Conservation (phyloP, 768 basidiomycete genomes). For the Mycena alexandri region DNA sequence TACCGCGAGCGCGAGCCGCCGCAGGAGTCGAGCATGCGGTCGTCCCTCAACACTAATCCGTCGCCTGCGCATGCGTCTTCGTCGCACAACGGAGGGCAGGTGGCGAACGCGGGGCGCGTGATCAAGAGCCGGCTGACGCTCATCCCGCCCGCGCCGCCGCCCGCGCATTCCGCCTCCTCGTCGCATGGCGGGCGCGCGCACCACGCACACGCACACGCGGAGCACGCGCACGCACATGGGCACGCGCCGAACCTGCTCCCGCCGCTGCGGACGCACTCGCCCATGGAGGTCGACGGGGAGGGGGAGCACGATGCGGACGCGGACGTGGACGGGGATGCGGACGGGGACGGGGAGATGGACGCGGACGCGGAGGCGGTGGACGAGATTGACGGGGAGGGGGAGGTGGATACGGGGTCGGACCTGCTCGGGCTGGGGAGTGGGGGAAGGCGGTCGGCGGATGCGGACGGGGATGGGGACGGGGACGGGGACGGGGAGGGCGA, state of each 20-base stretch:
- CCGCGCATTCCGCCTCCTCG: not conserved
- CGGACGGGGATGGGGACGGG: slow-evolving; percentile 42
- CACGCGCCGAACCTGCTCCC: slow-evolving; percentile 30
- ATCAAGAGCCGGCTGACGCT: slow-evolving; percentile 31
- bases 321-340: slow-evolving; percentile 43
- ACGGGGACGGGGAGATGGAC: slow-evolving; percentile 29
- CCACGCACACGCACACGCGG: no score
- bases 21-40: slow-evolving; percentile 26
- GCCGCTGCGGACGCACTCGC: slow-evolving; percentile 29
- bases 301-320: slow-evolving; percentile 43
- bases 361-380: not conserved
- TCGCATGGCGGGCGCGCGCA: not conserved
- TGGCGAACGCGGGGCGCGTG: slow-evolving; percentile 20
- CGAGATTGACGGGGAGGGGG: slow-evolving; percentile 6
- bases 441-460: slow-evolving; percentile 3
- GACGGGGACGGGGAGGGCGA: slow-evolving; percentile 28
- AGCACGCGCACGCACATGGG: not conserved
- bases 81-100: no score
- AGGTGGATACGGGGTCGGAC: not conserved
- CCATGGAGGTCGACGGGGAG: slow-evolving; percentile 36
- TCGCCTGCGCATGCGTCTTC: slow-evolving; percentile 21
- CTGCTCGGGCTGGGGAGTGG: not conserved
- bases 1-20: slow-evolving; percentile 26
- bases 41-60: slow-evolving; percentile 8
- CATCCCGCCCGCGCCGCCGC: not conserved